A percentile compares a stretch with the other conserved stretches of the same genome.
phyloP scores from a whole-genome alignment of 2,329 filamentous ascomycete genomes.

The Sphaerulina populicola region DNA sequence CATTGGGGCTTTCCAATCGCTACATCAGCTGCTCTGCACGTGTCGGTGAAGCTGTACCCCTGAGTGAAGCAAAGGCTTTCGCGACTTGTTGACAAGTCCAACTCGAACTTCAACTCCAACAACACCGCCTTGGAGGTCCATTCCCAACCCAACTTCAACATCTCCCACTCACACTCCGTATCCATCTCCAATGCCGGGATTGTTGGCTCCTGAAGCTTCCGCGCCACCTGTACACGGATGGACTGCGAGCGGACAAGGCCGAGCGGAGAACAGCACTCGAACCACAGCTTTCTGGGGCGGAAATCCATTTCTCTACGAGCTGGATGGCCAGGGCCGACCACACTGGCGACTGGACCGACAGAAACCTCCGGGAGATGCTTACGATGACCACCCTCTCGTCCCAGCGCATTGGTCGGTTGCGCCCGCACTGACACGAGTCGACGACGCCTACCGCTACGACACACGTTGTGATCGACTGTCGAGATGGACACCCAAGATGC shows the following conservation, averaged over 20 bases:
- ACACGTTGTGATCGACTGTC: not conserved
- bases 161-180: too few relatives aligned
- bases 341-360: not conserved
- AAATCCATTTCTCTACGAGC: not conserved
- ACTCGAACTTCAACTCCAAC: too few relatives aligned
- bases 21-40: too few relatives aligned
- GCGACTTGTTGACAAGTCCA: too few relatives aligned
- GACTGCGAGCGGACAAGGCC: not conserved
- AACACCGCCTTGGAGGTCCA: too few relatives aligned
- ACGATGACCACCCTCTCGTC: not conserved
- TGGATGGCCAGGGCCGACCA: not conserved
- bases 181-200: too few relatives aligned
- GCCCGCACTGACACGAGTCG: not conserved
- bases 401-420: not conserved
- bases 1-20: too few relatives aligned
- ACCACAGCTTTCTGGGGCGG: not conserved
- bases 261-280: not conserved
- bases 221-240: not conserved
- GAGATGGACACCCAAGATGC: not conserved
- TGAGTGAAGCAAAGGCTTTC: too few relatives aligned
- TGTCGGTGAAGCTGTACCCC: too few relatives aligned
- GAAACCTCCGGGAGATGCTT: not conserved
- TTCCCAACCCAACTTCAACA: too few relatives aligned
- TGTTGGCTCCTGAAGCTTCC: not conserved
- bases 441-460: not conserved